Evolutionary conservation across 148 eudicot genomes (phyloP), one percentile per base, ranked within the genome.

Genomic region (Suaeda aralocaspica): DNA sequence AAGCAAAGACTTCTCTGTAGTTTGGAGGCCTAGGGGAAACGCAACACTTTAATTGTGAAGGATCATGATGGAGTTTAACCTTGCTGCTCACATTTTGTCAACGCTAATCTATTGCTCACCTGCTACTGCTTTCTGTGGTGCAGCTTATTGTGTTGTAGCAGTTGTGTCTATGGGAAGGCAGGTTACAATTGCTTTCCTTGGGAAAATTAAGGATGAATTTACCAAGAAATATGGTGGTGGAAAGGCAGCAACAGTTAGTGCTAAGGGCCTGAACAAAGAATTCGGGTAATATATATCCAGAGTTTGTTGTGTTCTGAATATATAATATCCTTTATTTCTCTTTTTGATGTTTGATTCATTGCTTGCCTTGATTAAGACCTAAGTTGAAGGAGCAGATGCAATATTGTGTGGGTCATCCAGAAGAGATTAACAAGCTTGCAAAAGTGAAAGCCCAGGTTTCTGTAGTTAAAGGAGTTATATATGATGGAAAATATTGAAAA

Each of bases 131-230:
- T 50, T 51, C 34, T 52, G 5, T 71, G 61, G 42, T 77, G 76
- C 91, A 89, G 96, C 88, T 66, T 91, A 84, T 49, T 91, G 96
- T 81, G 87, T 91, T 70, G 96, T 91, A 59, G 96, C 96, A 22
- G 89, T 80, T 41, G 96, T 88, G 80, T 86, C 96, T 62, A 77
- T 79, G 76, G 96, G 96, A 22, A 79, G 96, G 33, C 96, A 91
- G 76, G 59, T 87, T 57, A 91, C 91, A 3, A 88, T 91, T 71
- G 94, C 91, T 48, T 88, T 79, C 70, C 84, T 91, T 3, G 94
- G 85, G 76, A 75, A 86, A 63, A 71, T 82, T 22, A 91, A 86
- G 81, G 97, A 88, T 13, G 97, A 91, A 22, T 91, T 91, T 67
- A 80, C 76, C 76, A 91, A 86, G 84, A 86, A 73, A 85, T 91